Evolutionary conservation across 768 basidiomycete species (phyloP), one percentile per base, ranked within the genome.

Genomic region (Macrolepiota dolichaula): DNA sequence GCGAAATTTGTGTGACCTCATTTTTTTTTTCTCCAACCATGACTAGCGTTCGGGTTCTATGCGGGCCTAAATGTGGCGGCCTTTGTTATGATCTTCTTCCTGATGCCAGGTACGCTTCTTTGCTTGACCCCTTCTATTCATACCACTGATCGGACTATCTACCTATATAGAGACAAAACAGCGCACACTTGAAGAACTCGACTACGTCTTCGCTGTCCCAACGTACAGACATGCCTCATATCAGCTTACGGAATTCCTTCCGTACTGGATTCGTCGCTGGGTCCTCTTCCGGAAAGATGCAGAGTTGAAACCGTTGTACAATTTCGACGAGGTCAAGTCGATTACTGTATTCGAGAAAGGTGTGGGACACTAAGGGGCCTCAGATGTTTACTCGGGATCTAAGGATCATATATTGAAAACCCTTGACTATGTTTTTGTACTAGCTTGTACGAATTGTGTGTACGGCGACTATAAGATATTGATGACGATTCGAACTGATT

Each of bases 51-150:
- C 69, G 79, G 79, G 25, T 85, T 85, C 72, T 86, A 85, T 63
- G 81, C 79, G 3, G 82, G 79, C 4, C 62, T 82, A 22, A 84
- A 84, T 63, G 70, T 82, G 5, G 63, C 77, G 11, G 84, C 82
- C 0, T 74, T 84, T 35, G 36, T 81, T 32, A 78, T 85, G 79
- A 84, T 86, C 46, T 83, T 85, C 72, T 75, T 84, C 69, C 68
- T 83, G 5, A 66, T 85, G 65, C 83, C 84, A 12, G 81, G 81
- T 80, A 68, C 53, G 77, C 38, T 51, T 44, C 51, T 62, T 22
- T 7, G 36, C 38, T 55, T 13, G 1, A 25, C 12, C 29, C 10
- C 2, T 32, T 54, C 49, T 5, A 5, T 15, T 54, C 53, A 46
- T 51, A 38, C 47, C 36, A 42, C 49, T 62, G 54, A 53, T 51